Base-by-base conservation (phyloP, 352 stramenopile genomes). In the Bremia lactucae region DNA sequence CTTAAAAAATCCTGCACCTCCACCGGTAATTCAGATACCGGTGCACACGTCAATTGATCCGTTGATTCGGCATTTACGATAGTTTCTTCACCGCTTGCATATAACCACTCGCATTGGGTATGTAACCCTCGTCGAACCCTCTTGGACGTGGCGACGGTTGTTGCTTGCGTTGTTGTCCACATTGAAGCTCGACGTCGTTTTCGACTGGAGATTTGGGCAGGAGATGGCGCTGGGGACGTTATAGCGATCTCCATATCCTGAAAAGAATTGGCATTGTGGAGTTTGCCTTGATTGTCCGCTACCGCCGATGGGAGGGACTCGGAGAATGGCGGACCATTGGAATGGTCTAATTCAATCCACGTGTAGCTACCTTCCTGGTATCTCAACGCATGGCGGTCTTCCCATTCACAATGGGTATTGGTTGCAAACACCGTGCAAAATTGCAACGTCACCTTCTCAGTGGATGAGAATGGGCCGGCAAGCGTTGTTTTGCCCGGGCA, bases 281-380 rank as follows among this genome's bases (percentile, higher is more conserved):
- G 46, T 28, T 49, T 46, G 19, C 55, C 64, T 26, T 59, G 63
- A 20, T 55, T 72, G 31, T 62, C 43, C 9, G 52, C 46, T n/a
- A 71, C 23, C n/a, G 51, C 47, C 20, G 42, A 51, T 2, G 55
- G 71, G 2, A 71, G 52, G 18, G 64, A 57, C 42, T 74, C 63
- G 9, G 61, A 55, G 28, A 72, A 75, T 6, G 49, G 62, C 37
- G 52, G 66, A 4, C 67, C 62, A 36, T 49, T 74, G 5, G 60
- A 76, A 47, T 82, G 72, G 25, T 80, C 55, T 8, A 77, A 56
- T 34, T 86, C 70, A 31, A 86, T 82, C 65, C 68, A 86, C 42
- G 66, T 82, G 56, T 70, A 86, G 38, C 73, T 86, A 42, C 65
- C 72, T 43, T 79, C 62, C 38, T 70, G 56, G 51, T 76, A 81